Evolutionary conservation across 2,329 filamentous ascomycete species (phyloP).

Genomic region (Microdochium paspali): DNA sequence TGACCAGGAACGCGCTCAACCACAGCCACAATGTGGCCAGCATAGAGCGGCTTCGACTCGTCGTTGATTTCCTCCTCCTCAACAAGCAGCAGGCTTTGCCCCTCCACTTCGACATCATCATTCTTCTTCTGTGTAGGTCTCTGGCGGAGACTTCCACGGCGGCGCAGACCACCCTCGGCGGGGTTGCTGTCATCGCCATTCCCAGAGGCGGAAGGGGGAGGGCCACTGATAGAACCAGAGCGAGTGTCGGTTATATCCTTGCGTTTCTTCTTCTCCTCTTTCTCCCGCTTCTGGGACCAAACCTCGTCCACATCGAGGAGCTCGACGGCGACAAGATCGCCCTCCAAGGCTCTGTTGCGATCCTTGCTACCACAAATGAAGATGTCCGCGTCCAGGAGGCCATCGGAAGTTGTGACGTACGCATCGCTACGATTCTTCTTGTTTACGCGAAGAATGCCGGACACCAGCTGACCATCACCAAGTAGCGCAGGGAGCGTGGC

Average conservation of each 20-base stretch:
- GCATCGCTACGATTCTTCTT: constrained; percentile 99
- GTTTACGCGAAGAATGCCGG: constrained; percentile 94
- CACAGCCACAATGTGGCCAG: constrained; percentile 93
- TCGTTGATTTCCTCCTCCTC: constrained; percentile 99
- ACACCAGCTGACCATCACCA: constrained; percentile 86
- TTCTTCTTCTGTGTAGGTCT: constrained; percentile 99
- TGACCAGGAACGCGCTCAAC: constrained; percentile 95
- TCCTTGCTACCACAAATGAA: constrained; percentile 99
- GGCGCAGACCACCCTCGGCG: constrained; percentile 76
- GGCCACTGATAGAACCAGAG: constrained; percentile 64
- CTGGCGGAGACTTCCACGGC: constrained; percentile 90
- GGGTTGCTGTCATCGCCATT: constrained; percentile 52
- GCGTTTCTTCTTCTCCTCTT: constrained; percentile 99
- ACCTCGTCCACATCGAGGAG: constrained; percentile 97
- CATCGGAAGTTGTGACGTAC: constrained; percentile 89
- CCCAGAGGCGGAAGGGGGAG: constrained; percentile 52
- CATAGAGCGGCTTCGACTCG: constrained; percentile 94
- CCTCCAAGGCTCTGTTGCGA: constrained; percentile 91
- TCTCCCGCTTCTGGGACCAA: constrained; percentile 97
- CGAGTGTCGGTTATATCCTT: constrained; percentile 96
- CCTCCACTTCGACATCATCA: constrained; percentile 96
- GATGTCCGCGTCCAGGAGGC: constrained; percentile 86
- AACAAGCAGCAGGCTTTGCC: constrained; percentile 89
- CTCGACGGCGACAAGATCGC: constrained; percentile 91
- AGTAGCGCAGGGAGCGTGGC: constrained; percentile 86